Evolutionary conservation across 768 basidiomycete species (phyloP).

Genomic region (Zangia roseola): DNA sequence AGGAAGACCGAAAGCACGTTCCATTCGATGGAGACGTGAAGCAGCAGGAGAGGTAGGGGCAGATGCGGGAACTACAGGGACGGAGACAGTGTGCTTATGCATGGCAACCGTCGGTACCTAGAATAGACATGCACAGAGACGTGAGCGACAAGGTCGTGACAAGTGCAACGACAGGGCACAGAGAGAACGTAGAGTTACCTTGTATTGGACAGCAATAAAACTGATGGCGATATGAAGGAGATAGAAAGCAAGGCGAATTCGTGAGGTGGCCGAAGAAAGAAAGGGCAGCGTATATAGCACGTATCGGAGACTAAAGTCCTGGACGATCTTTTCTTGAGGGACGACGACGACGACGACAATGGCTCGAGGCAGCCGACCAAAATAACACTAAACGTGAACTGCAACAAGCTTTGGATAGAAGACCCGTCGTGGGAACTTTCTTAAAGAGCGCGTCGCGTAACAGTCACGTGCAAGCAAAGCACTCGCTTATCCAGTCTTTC

Average conservation of each 20-base stretch:
- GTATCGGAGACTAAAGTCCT: conserved; percentile 15
- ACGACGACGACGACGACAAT: conserved; percentile 13
- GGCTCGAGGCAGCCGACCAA: conserved; percentile 14
- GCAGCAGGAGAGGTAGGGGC: conserved; percentile 45
- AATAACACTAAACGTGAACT: conserved; percentile 29
- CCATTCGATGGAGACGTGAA: conserved; percentile 32
- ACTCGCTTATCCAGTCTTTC: too few species aligned
- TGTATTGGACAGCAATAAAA: conserved; percentile 13
- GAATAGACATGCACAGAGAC: not conserved
- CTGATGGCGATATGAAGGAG: conserved; percentile 26
- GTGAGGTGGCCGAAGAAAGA: conserved; percentile 23
- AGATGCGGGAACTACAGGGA: conserved; percentile 37
- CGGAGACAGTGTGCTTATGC: conserved; percentile 32
- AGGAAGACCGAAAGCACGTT: conserved; percentile 39
- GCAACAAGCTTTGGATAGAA: conserved; percentile 25
- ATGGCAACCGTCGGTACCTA: conserved; percentile 22
- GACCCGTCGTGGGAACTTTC: conserved; percentile 29
- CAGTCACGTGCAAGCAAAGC: conserved; percentile 34
- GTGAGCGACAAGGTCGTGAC: conserved; percentile 9
- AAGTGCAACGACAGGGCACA: not conserved
- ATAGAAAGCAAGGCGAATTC: conserved; percentile 20
- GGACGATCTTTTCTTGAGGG: conserved; percentile 13
- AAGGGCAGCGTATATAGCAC: conserved; percentile 9
- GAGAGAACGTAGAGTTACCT: conserved; percentile 20
- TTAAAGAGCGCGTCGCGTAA: conserved; percentile 41